Base-by-base conservation (phyloP, 1,139 yeast species). In the Kluyveromyces marxianus region DNA sequence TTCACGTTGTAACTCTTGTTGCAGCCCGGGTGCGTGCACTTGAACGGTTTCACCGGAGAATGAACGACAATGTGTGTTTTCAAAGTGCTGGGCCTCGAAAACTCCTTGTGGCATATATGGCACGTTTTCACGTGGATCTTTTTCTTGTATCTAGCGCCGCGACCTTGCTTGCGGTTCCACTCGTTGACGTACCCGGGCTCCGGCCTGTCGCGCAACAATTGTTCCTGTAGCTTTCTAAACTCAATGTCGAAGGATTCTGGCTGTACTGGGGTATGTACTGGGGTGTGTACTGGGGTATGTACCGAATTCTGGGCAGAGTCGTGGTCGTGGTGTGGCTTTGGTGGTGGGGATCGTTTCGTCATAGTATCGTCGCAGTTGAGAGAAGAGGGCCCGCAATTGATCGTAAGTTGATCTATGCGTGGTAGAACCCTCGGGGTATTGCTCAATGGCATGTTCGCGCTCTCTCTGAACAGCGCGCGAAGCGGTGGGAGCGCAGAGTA, bases 1-100 rank as follows among this genome's bases (percentile, higher is more conserved):
- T 35, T 41, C 7, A 45, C 48, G 31, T 45, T 45, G 35, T 38
- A 45, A 42, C 48, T 45, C 38, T 45, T 45, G 36, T 37, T 37
- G 42, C 48, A 45, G 21, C 42, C 45, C n/a, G 39, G 48, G 24
- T 33, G 35, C 8, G 35, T 7, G 36, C 48, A 45, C 24, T 28
- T 25, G 42, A 45, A 45, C 10, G 48, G 48, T 21, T 39, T 39
- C 36, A 34, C 45, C 29, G 36, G 41, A 3, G 45, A 42, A 38
- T 45, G 48, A 21, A 44, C 41, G 8, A 45, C 42, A 25, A 45
- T 28, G 34, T 45, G 48, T 21, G 48, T 45, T 26, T 45, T 45
- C 28, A 45, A 27, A 4, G 48, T 45, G 30, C 45, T 42, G 14
- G 48, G 48, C 32, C 48, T 10, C 21, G 45, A 32, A 33, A 44